phyloP scores from a whole-genome alignment of 306 rosid species.

The Prosopis cineraria region DNA sequence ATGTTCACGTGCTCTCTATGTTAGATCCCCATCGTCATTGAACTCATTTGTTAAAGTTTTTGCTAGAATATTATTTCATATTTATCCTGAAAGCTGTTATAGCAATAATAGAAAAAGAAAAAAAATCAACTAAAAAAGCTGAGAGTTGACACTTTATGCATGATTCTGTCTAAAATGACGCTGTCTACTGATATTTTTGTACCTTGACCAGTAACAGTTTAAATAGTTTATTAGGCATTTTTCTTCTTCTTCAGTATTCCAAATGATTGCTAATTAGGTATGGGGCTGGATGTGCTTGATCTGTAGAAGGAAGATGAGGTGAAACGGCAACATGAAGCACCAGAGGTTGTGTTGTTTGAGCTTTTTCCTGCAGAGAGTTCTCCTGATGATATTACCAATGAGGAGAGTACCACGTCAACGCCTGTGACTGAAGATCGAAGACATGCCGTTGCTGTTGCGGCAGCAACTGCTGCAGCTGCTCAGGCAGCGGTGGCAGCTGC shows the following conservation, averaged over 20 bases:
- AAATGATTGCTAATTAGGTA: constrained; percentile 18
- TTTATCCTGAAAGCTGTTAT: neutral
- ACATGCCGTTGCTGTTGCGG: constrained; percentile 77
- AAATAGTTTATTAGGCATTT: neutral
- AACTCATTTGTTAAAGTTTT: neutral
- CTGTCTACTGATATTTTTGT: neutral
- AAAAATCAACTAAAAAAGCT: neutral
- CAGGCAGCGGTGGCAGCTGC: constrained; percentile 85
- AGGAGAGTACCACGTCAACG: constrained; percentile 60
- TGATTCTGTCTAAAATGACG: neutral
- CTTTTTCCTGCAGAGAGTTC: constrained; percentile 80
- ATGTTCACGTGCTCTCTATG: constrained; percentile 54
- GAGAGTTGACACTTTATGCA: no score
- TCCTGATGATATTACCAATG: constrained; percentile 67
- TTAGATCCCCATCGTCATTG: constrained; percentile 46
- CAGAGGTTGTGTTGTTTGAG: constrained; percentile 78
- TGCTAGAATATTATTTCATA: neutral
- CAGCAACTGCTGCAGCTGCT: constrained; percentile 82
- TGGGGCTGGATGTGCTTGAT: constrained; percentile 17
- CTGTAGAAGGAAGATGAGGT: constrained; percentile 48
- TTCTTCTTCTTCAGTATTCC: neutral
- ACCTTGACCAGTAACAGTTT: neutral
- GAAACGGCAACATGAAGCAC: constrained; percentile 62
- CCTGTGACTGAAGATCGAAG: constrained; percentile 56
- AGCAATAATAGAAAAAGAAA: no score